phyloP scores from a whole-genome alignment of 2,329 filamentous ascomycete genomes.

The Aspergillus texensis region DNA sequence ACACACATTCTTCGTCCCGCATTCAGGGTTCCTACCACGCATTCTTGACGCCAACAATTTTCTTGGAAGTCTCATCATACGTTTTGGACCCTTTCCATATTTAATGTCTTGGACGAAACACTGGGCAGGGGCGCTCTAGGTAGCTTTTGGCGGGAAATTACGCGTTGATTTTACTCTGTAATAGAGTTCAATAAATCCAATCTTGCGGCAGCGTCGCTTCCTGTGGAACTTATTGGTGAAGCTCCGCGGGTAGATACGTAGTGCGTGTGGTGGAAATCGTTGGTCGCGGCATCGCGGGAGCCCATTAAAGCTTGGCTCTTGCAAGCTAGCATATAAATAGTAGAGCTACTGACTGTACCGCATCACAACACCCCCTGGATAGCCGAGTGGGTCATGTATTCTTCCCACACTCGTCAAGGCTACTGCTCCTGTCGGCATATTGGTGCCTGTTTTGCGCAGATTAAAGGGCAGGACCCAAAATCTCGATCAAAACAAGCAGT shows the following conservation, averaged over 20 bases:
- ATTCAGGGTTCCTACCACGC: neutral
- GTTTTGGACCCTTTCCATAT: neutral
- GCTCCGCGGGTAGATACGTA: neutral
- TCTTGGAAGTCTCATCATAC: neutral
- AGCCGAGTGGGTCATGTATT: neutral
- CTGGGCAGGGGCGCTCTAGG: neutral
- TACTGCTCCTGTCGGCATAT: neutral
- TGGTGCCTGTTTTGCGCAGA: neutral
- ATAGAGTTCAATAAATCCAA: conserved; percentile 3
- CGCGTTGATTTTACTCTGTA: neutral
- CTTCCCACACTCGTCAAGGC: neutral
- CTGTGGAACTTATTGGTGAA: neutral
- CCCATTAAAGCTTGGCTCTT: conserved; percentile 7
- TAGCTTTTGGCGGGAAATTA: neutral
- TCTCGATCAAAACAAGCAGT: neutral
- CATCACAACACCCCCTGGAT: neutral
- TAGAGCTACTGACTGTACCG: neutral
- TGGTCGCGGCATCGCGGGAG: neutral
- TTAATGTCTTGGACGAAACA: neutral
- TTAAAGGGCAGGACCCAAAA: neutral
- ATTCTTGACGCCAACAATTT: conserved; percentile 1
- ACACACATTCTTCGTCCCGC: neutral
- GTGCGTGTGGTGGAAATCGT: neutral
- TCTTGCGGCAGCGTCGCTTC: too few relatives aligned
- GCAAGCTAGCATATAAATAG: conserved; percentile 1